Percentiles rank a stretch among this genome's conserved stretches.
phyloP scores from a whole-genome alignment of 495 filamentous ascomycete species.

The Lophiotrema nucula region DNA sequence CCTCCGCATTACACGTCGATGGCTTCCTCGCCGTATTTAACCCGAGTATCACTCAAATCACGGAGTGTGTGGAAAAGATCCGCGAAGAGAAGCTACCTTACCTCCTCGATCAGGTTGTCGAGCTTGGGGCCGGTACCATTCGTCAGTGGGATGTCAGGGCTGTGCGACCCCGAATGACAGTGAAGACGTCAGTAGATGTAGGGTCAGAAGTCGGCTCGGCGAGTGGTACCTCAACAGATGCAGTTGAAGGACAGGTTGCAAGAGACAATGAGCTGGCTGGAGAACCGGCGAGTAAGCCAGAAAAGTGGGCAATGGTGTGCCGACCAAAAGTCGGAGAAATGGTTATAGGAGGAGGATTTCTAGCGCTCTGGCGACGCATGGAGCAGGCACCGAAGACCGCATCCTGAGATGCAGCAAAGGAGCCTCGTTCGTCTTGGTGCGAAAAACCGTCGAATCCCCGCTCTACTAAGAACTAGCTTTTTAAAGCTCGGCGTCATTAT shows the following conservation, averaged over 20 bases:
- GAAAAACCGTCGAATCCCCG: too few relatives aligned
- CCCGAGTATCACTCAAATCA: conserved; percentile 76
- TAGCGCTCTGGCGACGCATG: conserved; percentile 64
- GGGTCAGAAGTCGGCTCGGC: background rate
- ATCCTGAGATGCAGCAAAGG: too few relatives aligned
- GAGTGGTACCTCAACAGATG: background rate
- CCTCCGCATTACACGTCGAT: conserved; percentile 56
- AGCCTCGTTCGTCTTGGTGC: too few relatives aligned
- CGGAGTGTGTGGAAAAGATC: conserved; percentile 55
- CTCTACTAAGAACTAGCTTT: too few relatives aligned
- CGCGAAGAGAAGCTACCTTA: conserved; percentile 53
- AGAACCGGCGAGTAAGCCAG: conserved; percentile 17
- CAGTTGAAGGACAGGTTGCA: conserved; percentile 18
- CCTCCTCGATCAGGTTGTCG: conserved; percentile 60
- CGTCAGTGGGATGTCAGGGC: conserved; percentile 66
- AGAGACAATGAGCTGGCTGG: conserved; percentile 32
- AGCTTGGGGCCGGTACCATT: conserved; percentile 61
- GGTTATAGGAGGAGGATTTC: conserved; percentile 68
- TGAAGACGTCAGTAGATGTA: conserved; percentile 3
- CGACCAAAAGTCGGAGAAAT: conserved; percentile 64
- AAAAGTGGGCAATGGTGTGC: conserved; percentile 61
- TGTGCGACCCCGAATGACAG: conserved; percentile 45
- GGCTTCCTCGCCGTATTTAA: conserved; percentile 67
- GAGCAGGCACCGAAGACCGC: background rate
- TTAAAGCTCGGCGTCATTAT: too few relatives aligned